Base-by-base conservation (phyloP, 192 early-diverging fungal genomes). In the Podila minutissima region DNA sequence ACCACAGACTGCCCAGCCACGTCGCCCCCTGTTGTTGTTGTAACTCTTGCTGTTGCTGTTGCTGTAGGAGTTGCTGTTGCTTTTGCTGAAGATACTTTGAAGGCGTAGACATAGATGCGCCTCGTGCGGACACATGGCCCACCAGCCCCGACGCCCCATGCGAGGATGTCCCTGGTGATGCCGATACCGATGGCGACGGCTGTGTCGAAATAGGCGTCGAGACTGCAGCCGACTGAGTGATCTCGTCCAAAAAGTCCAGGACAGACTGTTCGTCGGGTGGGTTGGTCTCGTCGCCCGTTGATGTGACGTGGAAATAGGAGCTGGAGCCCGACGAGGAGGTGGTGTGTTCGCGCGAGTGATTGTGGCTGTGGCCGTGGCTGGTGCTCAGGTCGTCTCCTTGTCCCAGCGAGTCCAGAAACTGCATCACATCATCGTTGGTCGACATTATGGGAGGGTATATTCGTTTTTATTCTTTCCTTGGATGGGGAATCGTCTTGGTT, bases 1-100 rank as follows among this genome's bases (percentile, higher is more conserved):
- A 83, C 76, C 85, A 86, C 10, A 90, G 55, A 41, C 76, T 87
- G 2, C 85, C 85, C 84, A 88, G 84, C 51, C 86, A 88, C 74
- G 74, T 62, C 6, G 66, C n/a, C 49, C 83, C 62, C 31, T 55
- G 74, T 26, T 64, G 65, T 33, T 49, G 66, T 32, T 33, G 38
- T 26, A 64, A 72, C n/a, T 63, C 66, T 58, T 71, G 83, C 59
- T 74, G 74, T n/a, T 82, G 81, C 33, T 71, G 67, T 6, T 37
- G 33, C 41, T 48, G 49, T 28, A 55, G 66, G 9, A 58, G 49
- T n/a, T 69, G 69, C n/a, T 41, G 59, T 33, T 69, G 62, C 48
- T 64, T 68, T 28, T 61, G 66, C 28, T 64, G 65, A 29, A 75
- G 53, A 28, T 74, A 70, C 13, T 59, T 71, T n/a, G 63, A 72